phyloP scores from a whole-genome alignment of 2,329 filamentous ascomycete genomes.

The Apiospora saccharicola region DNA sequence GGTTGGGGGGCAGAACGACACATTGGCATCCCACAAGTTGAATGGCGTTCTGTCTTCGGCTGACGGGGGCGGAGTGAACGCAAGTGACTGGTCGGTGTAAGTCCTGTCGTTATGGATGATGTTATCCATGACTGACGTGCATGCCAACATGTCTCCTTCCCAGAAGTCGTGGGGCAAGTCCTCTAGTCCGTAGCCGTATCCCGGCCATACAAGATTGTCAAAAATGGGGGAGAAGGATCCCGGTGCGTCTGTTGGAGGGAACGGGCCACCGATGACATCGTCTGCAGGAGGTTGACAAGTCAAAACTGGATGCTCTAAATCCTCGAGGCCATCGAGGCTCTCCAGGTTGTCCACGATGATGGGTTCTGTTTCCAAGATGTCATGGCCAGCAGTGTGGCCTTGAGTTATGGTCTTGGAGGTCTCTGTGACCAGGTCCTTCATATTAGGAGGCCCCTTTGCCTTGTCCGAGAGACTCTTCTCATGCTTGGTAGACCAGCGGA shows the following conservation, averaged over 20 bases:
- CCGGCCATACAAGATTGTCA: slow-evolving; percentile 27
- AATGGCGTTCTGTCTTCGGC: slow-evolving; percentile 8
- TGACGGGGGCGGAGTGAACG: slow-evolving; percentile 10
- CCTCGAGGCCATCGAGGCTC: not conserved
- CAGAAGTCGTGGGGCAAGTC: slow-evolving; percentile 30
- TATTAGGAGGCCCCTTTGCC: slow-evolving; percentile 26
- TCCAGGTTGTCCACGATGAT: not conserved
- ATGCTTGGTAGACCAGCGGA: slow-evolving; percentile 53
- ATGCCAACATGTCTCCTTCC: slow-evolving; percentile 24
- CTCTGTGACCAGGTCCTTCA: slow-evolving; percentile 27
- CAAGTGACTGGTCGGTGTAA: slow-evolving; percentile 13
- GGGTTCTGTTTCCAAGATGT: not conserved
- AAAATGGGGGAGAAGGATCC: slow-evolving; percentile 22
- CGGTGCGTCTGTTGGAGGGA: not conserved
- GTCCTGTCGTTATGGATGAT: slow-evolving; percentile 8
- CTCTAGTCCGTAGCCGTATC: slow-evolving; percentile 29
- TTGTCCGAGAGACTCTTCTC: slow-evolving; percentile 36
- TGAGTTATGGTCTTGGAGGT: slow-evolving; percentile 26
- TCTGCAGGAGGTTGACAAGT: not conserved
- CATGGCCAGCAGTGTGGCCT: not conserved
- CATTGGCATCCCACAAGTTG: not conserved
- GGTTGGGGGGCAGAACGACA: slow-evolving; percentile 25
- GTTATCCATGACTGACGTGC: not conserved
- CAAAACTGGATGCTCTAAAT: slow-evolving; percentile 1
- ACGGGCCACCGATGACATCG: not conserved